These are phyloP conservation scores for Erucastrum elatum DNA, from an alignment of 345 rosid genomes.

Conservation along the genomic window DNA sequence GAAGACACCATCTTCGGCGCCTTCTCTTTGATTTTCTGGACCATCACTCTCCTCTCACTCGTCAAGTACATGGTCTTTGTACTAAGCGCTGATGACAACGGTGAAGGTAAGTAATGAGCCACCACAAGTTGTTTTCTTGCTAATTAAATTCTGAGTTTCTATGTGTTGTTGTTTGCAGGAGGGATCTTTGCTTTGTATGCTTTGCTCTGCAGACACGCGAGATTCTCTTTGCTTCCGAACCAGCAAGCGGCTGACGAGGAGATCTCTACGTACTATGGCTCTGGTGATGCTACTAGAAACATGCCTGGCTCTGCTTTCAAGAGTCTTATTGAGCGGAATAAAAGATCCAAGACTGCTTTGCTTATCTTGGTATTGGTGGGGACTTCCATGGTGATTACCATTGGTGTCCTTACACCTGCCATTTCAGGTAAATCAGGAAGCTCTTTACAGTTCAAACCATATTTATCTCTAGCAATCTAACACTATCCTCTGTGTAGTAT, in stretches of 20 bases:
- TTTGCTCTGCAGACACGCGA: slow-evolving; percentile 78
- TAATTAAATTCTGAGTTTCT: slow-evolving; percentile 5
- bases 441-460: slow-evolving; percentile 2
- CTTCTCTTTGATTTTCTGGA: slow-evolving; percentile 86
- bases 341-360: slow-evolving; percentile 63
- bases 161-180: slow-evolving; percentile 51
- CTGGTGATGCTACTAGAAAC: slow-evolving; percentile 49
- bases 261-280: slow-evolving; percentile 66
- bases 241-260: slow-evolving; percentile 94
- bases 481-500: slow-evolving; percentile 54
- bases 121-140: no score
- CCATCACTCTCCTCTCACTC: slow-evolving; percentile 73
- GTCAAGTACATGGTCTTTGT: slow-evolving; percentile 66
- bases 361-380: slow-evolving; percentile 76
- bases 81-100: slow-evolving; percentile 71
- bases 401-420: slow-evolving; percentile 86
- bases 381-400: slow-evolving; percentile 56
- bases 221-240: slow-evolving; percentile 82
- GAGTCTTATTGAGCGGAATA: slow-evolving; percentile 59
- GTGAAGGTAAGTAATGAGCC: slow-evolving; percentile 60
- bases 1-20: slow-evolving; percentile 80
- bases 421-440: slow-evolving; percentile 57
- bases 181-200: slow-evolving; percentile 86
- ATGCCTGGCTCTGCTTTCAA: slow-evolving; percentile 48
- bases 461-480: slow-evolving; percentile 9